Evolutionary conservation across 2,329 filamentous ascomycete genomes (phyloP).

Genomic region (Madurella fahalii): DNA sequence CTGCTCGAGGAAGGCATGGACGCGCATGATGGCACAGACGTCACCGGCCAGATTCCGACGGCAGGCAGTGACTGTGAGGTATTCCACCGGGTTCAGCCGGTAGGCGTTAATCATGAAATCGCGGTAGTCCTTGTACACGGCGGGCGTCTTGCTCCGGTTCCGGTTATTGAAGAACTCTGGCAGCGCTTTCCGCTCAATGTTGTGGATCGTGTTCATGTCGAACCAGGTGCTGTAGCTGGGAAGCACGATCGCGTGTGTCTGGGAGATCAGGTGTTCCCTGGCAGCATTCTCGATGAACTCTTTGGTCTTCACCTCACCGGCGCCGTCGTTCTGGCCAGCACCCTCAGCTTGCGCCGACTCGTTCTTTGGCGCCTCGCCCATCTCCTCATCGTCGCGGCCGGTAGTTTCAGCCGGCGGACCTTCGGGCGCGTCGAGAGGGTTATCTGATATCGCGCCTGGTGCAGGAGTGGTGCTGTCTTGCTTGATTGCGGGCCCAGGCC

Average conservation of each 20-base stretch:
- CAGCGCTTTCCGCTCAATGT: constrained; percentile 88
- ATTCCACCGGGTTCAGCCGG: constrained; percentile 90
- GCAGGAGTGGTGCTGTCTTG: constrained; percentile 59
- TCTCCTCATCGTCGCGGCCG: constrained; percentile 70
- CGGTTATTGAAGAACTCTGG: constrained; percentile 98
- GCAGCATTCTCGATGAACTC: constrained; percentile 79
- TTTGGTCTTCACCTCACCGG: constrained; percentile 65
- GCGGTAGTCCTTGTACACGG: constrained; percentile 97
- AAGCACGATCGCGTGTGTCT: constrained; percentile 92
- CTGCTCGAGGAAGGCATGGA: constrained; percentile 95
- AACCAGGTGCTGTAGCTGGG: constrained; percentile 99
- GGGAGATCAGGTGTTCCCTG: constrained; percentile 84
- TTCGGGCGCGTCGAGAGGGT: constrained; percentile 65
- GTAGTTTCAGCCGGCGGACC: constrained; percentile 60
- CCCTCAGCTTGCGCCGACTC: constrained; percentile 39
- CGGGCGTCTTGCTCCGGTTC: constrained; percentile 95
- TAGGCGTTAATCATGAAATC: constrained; percentile 99
- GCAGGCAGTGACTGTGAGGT: constrained; percentile 94
- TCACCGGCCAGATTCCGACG: constrained; percentile 92
- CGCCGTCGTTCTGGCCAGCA: constrained; percentile 39
- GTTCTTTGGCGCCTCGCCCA: constrained; percentile 63
- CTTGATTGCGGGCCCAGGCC: constrained; percentile 50
- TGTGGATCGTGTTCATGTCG: constrained; percentile 90
- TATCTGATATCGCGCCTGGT: constrained; percentile 52
- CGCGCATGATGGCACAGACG: constrained; percentile 98